Conservation (phyloP, 148 eudicot species). For the Vaccinium darrowii region DNA sequence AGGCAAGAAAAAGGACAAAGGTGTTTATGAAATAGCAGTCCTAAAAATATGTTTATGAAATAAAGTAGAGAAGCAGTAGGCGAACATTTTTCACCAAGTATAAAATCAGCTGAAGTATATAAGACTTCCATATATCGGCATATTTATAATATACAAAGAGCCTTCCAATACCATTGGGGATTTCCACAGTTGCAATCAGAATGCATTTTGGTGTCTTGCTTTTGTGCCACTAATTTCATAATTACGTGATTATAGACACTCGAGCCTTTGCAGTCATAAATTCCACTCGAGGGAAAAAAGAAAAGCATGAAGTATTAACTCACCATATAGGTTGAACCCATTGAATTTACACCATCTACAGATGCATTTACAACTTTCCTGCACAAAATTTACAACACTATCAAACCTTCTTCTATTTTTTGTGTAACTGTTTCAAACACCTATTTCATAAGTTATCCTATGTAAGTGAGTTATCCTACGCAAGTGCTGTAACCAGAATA, state of each 20-base stretch:
- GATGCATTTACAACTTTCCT: constrained; percentile 42
- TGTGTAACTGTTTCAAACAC: neutral
- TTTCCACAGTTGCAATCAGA: neutral
- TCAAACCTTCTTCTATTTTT: neutral
- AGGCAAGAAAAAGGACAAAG: neutral
- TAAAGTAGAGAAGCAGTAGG: neutral
- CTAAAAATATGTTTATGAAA: neutral
- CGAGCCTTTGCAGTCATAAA: neutral
- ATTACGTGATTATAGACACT: neutral
- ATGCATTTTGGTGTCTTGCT: neutral
- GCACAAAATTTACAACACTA: constrained; percentile 13
- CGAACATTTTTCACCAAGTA: neutral
- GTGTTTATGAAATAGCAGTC: neutral
- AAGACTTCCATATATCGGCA: neutral
- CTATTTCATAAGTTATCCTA: neutral
- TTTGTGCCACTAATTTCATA: neutral
- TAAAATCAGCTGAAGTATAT: neutral
- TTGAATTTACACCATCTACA: constrained; percentile 43
- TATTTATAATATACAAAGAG: neutral
- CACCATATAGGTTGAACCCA: constrained; percentile 42
- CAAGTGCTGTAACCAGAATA: neutral
- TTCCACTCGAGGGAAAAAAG: neutral
- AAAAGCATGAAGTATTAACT: constrained; percentile 15
- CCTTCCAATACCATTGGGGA: neutral
- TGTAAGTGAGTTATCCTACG: neutral